Base-by-base conservation (phyloP, 768 basidiomycete genomes). In the Trametes punicea region DNA sequence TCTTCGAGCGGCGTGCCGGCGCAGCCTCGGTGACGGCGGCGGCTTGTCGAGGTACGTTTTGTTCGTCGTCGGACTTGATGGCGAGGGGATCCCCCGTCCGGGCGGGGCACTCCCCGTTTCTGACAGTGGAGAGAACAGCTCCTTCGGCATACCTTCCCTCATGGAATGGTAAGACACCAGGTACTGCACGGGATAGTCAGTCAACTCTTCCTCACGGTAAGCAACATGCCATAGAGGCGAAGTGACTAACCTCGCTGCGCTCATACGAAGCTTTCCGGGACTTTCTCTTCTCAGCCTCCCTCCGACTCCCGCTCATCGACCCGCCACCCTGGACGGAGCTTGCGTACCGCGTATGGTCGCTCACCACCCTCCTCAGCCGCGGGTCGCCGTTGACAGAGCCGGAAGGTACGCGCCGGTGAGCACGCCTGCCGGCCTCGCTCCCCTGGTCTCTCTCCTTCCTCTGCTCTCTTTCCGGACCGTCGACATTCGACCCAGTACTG, bases 181-280 rank as follows among this genome's bases (percentile, higher is more conserved):
- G 51, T 67, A 69, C 67, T 69, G 38, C 7, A 5, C 36, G 16
- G 20, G 29, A 23, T 4, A 7, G 11, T 52, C 15, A 53, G 46
- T 20, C 25, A n/a, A n/a, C 18, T 7, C 9, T 5, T 29, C 27
- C 40, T 21, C 8, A 20, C 18, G 15, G 23, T 7, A 31, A 8
- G 31, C 31, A 31, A 31, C 31, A 13, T 31, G 13, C 6, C 7
- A 31, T 31, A 6, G 7, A 31, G 7, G 9, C 15, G 26, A 33
- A 39, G 15, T 4, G n/a, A 52, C 63, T 29, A 33, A 67, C 67
- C 64, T 69, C 67, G 53, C 65, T 69, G 10, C 67, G 65, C 42
- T 69, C 67, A 52, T 69, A 69, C 25, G 63, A 55, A 10, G 46
- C 40, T 36, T 44, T 55, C 1, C 53, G 36, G 9, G 40, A 15